Base-by-base conservation (phyloP, 2,329 filamentous ascomycete species). In the Amylocarpus encephaloides region DNA sequence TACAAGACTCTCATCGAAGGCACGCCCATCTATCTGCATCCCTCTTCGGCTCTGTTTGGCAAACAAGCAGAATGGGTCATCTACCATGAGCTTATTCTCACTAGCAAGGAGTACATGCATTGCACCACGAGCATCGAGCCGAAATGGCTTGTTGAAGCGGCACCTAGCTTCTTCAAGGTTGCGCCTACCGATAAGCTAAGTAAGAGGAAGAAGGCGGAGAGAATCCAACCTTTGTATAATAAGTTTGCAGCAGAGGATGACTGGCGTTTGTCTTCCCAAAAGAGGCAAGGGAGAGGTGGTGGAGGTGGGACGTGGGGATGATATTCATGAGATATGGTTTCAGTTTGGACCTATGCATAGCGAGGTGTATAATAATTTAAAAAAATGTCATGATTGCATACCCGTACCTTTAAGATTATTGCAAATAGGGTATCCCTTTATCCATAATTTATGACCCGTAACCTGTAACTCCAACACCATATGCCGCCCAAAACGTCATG, bases 101-200 rank as follows among this genome's bases (percentile, higher is more conserved):
- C 93, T 19, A 94, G 87, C 19, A 92, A 95, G 72, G 93, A 98
- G 71, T 98, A 97, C 70, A 97, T 98, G 93, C 91, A 95, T 64
- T 88, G 82, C 66, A 93, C 90, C 12, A 95, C 89, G 3, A 80
- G 80, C 3, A 97, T 98, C 62, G 93, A 98, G 70, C 92, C 93
- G 7, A 95, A 95, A 64, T 86, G 82, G 82, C 78, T 98, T 18
- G 90, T 97, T 1, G 91, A 96, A 63, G 92, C 91, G 11, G 93
- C 94, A n/a, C 93, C 94, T 9, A 96, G 90, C 0, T 98, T 97
- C 74, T 98, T 97, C 82, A 95, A 95, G 77, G 89, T 97, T 4
- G 92, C 93, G 15, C 83, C 88, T 0, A 92, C 86, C 33, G 89
- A 96, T 66, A 77, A 81, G 49, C 70, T 98, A 63, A 92, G 86